A percentile compares a stretch with the other conserved stretches of the same genome.
Conservation (phyloP, 345 rosid genomes). For the Linum usitatissimum region DNA sequence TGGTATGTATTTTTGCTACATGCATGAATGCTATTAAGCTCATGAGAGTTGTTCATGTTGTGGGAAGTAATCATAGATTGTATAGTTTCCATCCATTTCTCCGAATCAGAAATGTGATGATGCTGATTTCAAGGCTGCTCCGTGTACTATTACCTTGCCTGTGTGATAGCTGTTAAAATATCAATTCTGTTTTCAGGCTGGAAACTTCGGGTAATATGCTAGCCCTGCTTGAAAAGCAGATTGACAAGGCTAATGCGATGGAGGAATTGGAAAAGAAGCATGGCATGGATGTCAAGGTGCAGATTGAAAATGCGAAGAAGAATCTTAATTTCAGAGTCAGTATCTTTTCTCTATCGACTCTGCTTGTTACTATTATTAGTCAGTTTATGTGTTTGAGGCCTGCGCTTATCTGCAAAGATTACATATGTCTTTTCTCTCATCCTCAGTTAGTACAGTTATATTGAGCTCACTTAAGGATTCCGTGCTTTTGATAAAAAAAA, state of each 20-base stretch:
- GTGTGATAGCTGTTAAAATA: neutral
- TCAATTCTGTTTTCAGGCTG: constrained; percentile 11
- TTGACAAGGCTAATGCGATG: constrained; percentile 10
- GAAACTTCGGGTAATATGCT: constrained; percentile 13
- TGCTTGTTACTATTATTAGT: too few species aligned
- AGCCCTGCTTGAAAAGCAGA: constrained; percentile 16
- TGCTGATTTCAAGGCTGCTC: neutral
- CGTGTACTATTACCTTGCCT: neutral
- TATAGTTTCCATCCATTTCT: neutral
- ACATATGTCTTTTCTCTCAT: too few species aligned
- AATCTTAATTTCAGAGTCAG: constrained; percentile 1
- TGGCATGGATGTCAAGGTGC: constrained; percentile 7
- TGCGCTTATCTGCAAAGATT: too few species aligned
- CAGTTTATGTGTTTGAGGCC: neutral
- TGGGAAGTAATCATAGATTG: too few species aligned
- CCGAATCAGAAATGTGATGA: neutral
- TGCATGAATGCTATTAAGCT: too few species aligned
- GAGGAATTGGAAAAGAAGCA: constrained; percentile 5
- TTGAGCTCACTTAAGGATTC: too few species aligned
- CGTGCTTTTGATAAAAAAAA: too few species aligned
- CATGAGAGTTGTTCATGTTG: too few species aligned
- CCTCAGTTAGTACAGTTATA: too few species aligned
- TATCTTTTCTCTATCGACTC: neutral
- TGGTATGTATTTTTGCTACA: constrained; percentile 11
- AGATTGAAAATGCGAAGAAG: constrained; percentile 2